Base-by-base conservation (phyloP, 495 filamentous ascomycete genomes). In the Choiromyces venosus region DNA sequence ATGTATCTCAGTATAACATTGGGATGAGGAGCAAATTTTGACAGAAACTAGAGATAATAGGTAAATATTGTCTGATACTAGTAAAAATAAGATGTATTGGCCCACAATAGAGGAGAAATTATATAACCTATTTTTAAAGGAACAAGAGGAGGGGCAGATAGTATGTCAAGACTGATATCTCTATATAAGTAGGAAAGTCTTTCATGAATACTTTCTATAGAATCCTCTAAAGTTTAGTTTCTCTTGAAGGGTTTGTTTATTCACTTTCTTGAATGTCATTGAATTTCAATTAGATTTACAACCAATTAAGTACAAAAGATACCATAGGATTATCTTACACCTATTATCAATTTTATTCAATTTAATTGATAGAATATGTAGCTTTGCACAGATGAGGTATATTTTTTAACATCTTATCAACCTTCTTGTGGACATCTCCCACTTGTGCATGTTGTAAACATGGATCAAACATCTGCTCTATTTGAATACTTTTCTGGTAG, bases 271-370 rank as follows among this genome's bases (percentile, higher is more conserved):
- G 21, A 3, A 21, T 21, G 16, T 12, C 16, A 72, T 37, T 14
- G 42, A 2, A 71, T 71, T 12, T 64, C 46, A 7, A 71, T 71
- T 36, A 36, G 25, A 12, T 71, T 64, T 61, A 68, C 71, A 2
- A 72, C 65, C 9, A 72, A 68, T 61, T 37, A n/a, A 39, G 71
- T 46, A 2, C 71, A 68, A 61, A 68, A 72, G 8, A 68, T 72
- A 5, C 42, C 42, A 0, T 35, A n/a, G 33, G 65, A 68, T 39
- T 68, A 68, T 25, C 4, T 72, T 2, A 72, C 35, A 1, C 18
- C 33, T 1, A 64, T 61, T 1, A 68, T 69, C 61, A 44, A 72
- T 10, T 68, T 73, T 35, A 64, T 69, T 6, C 40, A 0, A 46
- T 72, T 72, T 38, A 44, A 33, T 10, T 19, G 40, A 40, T 29